Percentiles rank a stretch among this genome's conserved stretches.
Conservation (phyloP, 805 yeast species). For the Wickerhamiella shivajii region DNA sequence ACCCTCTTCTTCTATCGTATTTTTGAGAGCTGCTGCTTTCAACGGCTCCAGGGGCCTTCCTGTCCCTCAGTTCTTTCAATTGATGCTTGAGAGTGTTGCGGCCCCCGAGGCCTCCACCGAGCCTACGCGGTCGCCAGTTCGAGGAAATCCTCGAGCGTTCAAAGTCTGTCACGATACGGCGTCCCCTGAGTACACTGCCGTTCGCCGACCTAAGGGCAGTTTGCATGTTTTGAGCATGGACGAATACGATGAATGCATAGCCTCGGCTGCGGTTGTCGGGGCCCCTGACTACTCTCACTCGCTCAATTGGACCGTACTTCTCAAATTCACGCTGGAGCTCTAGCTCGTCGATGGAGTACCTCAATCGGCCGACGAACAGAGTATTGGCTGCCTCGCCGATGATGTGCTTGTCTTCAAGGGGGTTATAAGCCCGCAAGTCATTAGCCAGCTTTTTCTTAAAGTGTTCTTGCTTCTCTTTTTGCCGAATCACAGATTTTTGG, state of each 20-base stretch:
- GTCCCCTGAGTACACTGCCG: slow-evolving; percentile 34
- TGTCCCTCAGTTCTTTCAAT: not conserved
- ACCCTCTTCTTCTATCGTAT: too few relatives aligned
- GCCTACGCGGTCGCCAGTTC: slow-evolving; percentile 28
- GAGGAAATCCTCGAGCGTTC: slow-evolving; percentile 28
- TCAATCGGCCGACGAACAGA: slow-evolving; percentile 60
- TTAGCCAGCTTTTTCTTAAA: slow-evolving; percentile 25
- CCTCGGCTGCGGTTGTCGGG: slow-evolving; percentile 49
- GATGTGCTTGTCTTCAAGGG: slow-evolving; percentile 40
- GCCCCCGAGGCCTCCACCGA: slow-evolving; percentile 94
- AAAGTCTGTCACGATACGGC: slow-evolving; percentile 33
- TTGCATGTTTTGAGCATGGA: slow-evolving; percentile 42
- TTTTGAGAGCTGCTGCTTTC: too few relatives aligned
- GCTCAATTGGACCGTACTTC: slow-evolving; percentile 57
- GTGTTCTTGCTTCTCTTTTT: slow-evolving; percentile 15
- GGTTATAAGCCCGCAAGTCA: slow-evolving; percentile 34
- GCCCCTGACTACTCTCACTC: slow-evolving; percentile 42
- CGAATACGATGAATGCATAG: slow-evolving; percentile 69
- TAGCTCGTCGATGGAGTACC: slow-evolving; percentile 46
- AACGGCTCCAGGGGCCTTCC: too few relatives aligned
- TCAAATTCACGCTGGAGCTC: slow-evolving; percentile 51
- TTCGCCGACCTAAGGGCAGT: slow-evolving; percentile 48
- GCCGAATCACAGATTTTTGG: too few relatives aligned
- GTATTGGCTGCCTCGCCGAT: slow-evolving; percentile 66
- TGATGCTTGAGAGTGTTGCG: slow-evolving; percentile 38